A percentile compares a stretch with the other conserved stretches of the same genome.
These are phyloP conservation scores for Cyberlindnera maclurae DNA, from an alignment of 805 yeast genomes.

Conservation along the genomic window DNA sequence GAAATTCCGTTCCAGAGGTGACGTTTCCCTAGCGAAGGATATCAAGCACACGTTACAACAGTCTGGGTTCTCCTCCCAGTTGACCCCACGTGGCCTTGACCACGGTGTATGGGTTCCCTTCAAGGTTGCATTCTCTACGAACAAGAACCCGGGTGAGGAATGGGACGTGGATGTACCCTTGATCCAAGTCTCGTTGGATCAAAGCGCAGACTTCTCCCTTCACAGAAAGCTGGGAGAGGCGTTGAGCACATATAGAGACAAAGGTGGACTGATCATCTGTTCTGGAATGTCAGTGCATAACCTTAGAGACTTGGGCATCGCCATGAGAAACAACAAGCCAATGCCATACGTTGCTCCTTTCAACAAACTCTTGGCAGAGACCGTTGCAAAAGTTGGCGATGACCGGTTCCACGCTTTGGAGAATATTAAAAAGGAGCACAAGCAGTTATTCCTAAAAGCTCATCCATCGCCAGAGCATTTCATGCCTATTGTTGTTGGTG, in stretches of 20 bases:
- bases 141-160: conserved; percentile 16
- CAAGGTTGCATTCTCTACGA: conserved; percentile 55
- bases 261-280: conserved; percentile 47
- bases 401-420: conserved; percentile 32
- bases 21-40: conserved; percentile 35
- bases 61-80: conserved; percentile 37
- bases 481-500: conserved; percentile 56
- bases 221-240: conserved; percentile 51
- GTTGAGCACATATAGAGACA: conserved; percentile 42
- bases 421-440: conserved; percentile 25
- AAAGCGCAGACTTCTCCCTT: conserved; percentile 33
- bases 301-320: conserved; percentile 44
- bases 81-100: conserved; percentile 61
- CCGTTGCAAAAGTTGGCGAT: conserved; percentile 27
- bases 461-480: conserved; percentile 80
- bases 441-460: conserved; percentile 38
- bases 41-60: conserved; percentile 34
- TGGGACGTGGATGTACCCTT: conserved; percentile 31
- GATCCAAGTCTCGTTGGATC: conserved; percentile 33
- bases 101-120: conserved; percentile 84
- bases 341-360: conserved; percentile 49
- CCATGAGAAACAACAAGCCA: conserved; percentile 15
- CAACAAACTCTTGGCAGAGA: conserved; percentile 36
- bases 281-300: conserved; percentile 84
- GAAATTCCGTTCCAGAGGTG: conserved; percentile 47